A percentile compares a stretch with the other conserved stretches of the same genome.
These are phyloP conservation scores for Chenopodium quinoa DNA, from an alignment of 148 eudicot species.

Conservation along the genomic window DNA sequence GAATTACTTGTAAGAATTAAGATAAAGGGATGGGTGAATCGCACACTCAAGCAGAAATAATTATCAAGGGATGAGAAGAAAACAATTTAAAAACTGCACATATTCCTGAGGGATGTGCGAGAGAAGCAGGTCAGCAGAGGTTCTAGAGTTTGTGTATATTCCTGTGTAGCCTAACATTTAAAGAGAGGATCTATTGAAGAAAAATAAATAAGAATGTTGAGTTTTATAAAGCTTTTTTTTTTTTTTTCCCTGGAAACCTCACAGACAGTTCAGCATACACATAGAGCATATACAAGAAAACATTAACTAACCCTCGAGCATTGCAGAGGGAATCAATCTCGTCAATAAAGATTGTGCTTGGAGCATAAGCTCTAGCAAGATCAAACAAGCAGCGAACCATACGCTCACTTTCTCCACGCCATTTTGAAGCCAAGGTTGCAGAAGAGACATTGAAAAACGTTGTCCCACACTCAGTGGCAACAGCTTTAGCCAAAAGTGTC, in stretches of 20 bases:
- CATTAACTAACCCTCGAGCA: slow-evolving; percentile 71
- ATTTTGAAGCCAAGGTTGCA: slow-evolving; percentile 96
- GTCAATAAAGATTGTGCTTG: slow-evolving; percentile 96
- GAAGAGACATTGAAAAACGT: slow-evolving; percentile 98
- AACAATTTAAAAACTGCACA: too few relatives aligned
- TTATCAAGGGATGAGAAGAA: background rate
- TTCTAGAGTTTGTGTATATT: background rate
- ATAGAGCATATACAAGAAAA: background rate
- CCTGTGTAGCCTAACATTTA: background rate
- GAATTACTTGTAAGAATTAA: background rate
- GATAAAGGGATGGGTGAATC: background rate
- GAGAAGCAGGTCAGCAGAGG: background rate
- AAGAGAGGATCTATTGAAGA: background rate
- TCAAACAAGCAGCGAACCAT: slow-evolving; percentile 96
- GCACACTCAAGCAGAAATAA: slow-evolving; percentile 1
- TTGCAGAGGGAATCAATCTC: slow-evolving; percentile 99
- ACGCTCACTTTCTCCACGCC: slow-evolving; percentile 99
- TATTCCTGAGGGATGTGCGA: background rate
- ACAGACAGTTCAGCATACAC: background rate
- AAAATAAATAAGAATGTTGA: background rate
- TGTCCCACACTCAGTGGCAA: slow-evolving; percentile 97
- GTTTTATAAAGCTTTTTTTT: too few relatives aligned
- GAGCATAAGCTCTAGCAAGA: slow-evolving; percentile 96
- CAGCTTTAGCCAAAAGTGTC: slow-evolving; percentile 98
- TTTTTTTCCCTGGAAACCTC: background rate